Conservation (phyloP, 2,329 filamentous ascomycete genomes). For the Talaromyces sp. region DNA sequence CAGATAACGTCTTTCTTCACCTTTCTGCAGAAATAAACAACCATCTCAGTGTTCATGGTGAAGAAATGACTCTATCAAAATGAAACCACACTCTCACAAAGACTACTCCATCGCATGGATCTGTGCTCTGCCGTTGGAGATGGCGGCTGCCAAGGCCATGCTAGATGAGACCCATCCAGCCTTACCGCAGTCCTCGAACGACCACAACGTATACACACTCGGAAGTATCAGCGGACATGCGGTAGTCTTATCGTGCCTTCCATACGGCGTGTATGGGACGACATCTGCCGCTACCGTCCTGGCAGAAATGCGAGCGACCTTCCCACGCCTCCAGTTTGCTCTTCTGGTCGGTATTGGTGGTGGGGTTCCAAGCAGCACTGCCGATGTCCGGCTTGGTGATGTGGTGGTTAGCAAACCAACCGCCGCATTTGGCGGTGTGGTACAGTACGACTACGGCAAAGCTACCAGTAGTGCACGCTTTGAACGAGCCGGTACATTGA, state of each 20-base stretch:
- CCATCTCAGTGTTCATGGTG: background rate
- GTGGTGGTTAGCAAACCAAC: constrained; percentile 4
- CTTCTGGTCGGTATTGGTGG: constrained; percentile 3
- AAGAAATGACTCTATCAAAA: background rate
- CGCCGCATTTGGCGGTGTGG: background rate
- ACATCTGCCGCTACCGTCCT: background rate
- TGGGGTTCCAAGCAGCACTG: background rate
- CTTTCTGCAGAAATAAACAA: background rate
- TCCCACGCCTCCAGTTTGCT: background rate
- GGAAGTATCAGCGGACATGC: background rate
- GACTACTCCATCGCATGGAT: constrained; percentile 10
- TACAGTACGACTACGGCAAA: constrained; percentile 11
- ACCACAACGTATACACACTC: constrained; percentile 8
- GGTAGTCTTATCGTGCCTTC: background rate
- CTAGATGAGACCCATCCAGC: constrained; percentile 21
- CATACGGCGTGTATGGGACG: background rate
- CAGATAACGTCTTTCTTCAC: background rate
- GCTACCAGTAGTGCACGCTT: background rate
- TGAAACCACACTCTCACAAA: background rate
- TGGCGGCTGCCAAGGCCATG: constrained; percentile 11
- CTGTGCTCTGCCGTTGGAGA: constrained; percentile 8
- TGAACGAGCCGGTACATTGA: background rate
- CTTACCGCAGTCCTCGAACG: background rate
- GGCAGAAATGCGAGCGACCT: background rate
- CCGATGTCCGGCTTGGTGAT: constrained; percentile 6